These are phyloP conservation scores for Flaveria linearis DNA, from an alignment of 129 eudicot species.

Conservation along the genomic window DNA sequence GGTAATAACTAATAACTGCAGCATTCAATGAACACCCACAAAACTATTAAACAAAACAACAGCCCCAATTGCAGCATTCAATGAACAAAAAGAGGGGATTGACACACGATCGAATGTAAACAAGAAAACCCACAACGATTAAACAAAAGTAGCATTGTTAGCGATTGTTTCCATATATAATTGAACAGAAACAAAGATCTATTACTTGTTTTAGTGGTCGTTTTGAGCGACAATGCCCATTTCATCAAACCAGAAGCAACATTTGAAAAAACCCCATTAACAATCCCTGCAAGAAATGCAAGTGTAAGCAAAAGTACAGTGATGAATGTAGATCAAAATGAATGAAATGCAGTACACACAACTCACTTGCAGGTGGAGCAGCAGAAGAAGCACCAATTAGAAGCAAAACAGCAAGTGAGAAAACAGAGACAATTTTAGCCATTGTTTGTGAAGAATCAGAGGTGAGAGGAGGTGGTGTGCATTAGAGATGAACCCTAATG, in stretches of 20 bases:
- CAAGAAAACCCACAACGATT: not conserved
- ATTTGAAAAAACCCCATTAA: conserved; percentile 77
- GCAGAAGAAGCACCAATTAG: conserved; percentile 52
- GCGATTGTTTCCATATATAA: conserved; percentile 1
- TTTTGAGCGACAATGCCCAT: conserved; percentile 77
- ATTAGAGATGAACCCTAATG: conserved; percentile 45
- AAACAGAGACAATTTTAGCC: conserved; percentile 38
- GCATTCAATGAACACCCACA: not conserved
- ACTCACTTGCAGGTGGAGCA: conserved; percentile 80
- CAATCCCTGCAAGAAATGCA: conserved; percentile 59
- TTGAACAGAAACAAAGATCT: conserved; percentile 22
- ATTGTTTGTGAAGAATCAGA: conserved; percentile 30
- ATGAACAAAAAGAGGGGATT: too few relatives aligned
- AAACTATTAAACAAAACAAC: too few relatives aligned
- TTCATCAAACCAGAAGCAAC: conserved; percentile 64
- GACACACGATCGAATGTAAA: too few relatives aligned
- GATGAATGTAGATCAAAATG: not conserved
- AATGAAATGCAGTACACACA: conserved; percentile 32
- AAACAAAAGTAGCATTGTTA: too few relatives aligned
- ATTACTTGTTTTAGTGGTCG: conserved; percentile 80
- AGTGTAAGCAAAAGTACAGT: not conserved
- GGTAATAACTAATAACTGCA: not conserved
- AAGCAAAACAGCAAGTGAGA: conserved; percentile 47
- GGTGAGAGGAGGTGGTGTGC: conserved; percentile 18
- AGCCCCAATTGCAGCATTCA: too few relatives aligned